Conservation (phyloP, 1,284 basidiomycete species). For the Phellopilus nigrolimitatus region DNA sequence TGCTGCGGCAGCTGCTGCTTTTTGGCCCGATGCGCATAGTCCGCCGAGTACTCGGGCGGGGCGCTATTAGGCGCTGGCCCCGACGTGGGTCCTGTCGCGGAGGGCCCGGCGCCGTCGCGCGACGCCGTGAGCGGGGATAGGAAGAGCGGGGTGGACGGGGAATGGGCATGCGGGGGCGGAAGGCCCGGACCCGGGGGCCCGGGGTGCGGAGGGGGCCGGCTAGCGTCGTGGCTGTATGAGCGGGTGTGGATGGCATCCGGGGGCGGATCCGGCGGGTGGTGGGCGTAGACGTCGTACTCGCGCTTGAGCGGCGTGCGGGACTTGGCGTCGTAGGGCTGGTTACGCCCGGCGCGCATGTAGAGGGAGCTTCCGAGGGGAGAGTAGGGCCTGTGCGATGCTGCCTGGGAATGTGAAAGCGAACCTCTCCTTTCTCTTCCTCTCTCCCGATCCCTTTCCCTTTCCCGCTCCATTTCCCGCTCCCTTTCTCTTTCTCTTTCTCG, state of each 20-base stretch:
- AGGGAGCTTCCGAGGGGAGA: slow-evolving; percentile 5
- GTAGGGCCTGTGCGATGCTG: slow-evolving; percentile 6
- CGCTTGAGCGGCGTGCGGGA: background rate
- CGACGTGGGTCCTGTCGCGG: slow-evolving; percentile 7
- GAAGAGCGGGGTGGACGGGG: slow-evolving; percentile 22
- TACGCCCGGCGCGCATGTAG: too few relatives aligned
- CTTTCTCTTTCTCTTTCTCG: slow-evolving; percentile 13
- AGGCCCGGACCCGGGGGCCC: slow-evolving; percentile 4
- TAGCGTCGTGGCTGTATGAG: slow-evolving; percentile 5
- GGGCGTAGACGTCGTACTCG: background rate
- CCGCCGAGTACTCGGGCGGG: slow-evolving; percentile 14
- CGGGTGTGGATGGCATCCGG: slow-evolving; percentile 12
- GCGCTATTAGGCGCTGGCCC: slow-evolving; percentile 4
- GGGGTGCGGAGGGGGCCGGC: background rate
- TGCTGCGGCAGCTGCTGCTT: slow-evolving; percentile 5
- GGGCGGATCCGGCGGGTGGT: background rate
- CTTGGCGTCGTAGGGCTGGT: background rate
- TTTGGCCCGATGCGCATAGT: slow-evolving; percentile 17
- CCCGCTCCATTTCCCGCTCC: slow-evolving; percentile 7
- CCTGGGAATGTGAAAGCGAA: slow-evolving; percentile 1
- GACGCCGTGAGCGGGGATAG: slow-evolving; percentile 5
- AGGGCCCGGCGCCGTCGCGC: slow-evolving; percentile 2
- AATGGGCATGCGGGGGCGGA: slow-evolving; percentile 9
- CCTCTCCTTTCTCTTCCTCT: slow-evolving; percentile 2
- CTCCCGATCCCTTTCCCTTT: slow-evolving; percentile 14